phyloP scores from a whole-genome alignment of 345 rosid species.

The Cochlearia excelsa region DNA sequence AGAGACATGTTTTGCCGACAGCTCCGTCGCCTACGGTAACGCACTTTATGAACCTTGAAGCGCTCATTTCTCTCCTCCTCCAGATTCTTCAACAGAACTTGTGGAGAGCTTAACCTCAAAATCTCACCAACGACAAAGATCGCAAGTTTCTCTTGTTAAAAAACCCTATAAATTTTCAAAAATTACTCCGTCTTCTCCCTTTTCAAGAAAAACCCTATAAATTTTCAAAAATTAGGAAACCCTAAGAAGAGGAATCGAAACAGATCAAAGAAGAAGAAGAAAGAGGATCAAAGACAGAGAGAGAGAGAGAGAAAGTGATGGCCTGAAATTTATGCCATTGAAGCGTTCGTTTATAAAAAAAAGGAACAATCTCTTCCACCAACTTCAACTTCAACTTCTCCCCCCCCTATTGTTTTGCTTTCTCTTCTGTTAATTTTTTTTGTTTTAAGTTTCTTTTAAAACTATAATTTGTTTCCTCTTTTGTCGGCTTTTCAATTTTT shows the following conservation, averaged over 20 bases:
- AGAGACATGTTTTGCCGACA: conserved; percentile 80
- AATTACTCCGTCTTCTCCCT: too few relatives aligned
- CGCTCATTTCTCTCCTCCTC: conserved; percentile 50
- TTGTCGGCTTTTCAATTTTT: too few relatives aligned
- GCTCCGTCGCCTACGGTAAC: conserved; percentile 89
- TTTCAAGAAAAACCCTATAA: conserved; percentile 10
- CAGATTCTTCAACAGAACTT: not conserved
- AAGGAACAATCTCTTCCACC: conserved; percentile 51
- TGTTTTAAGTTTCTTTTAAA: not conserved
- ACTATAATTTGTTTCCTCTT: not conserved
- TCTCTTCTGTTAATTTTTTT: conserved; percentile 1
- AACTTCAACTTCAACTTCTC: conserved; percentile 32
- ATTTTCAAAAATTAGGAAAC: conserved; percentile 18
- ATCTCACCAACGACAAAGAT: too few relatives aligned
- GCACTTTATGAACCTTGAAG: conserved; percentile 75
- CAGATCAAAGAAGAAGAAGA: conserved; percentile 9
- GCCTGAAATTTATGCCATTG: conserved; percentile 64
- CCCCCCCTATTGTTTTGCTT: conserved; percentile 30
- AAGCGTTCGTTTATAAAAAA: conserved; percentile 57
- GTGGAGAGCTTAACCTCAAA: too few relatives aligned
- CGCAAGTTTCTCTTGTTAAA: too few relatives aligned
- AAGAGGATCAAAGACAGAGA: conserved; percentile 2
- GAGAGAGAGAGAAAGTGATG: conserved; percentile 24
- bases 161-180: conserved; percentile 12
- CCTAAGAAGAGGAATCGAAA: not conserved